These are phyloP conservation scores for Dacryopinax spathularia DNA, from an alignment of 768 basidiomycete species.

Conservation along the genomic window DNA sequence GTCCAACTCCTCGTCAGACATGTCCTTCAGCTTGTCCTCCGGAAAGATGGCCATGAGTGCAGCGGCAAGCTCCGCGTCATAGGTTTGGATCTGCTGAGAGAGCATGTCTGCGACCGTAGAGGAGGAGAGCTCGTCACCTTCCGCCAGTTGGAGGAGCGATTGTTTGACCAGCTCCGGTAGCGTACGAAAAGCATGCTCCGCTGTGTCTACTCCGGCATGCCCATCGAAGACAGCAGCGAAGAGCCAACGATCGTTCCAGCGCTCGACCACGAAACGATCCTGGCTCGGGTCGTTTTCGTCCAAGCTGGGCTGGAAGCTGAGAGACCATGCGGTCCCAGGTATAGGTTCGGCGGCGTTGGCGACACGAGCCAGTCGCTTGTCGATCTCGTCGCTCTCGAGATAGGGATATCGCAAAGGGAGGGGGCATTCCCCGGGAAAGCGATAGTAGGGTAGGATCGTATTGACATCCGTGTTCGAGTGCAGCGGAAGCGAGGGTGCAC, in stretches of 20 bases:
- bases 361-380: too few species aligned
- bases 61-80: slow-evolving; percentile 52
- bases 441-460: too few species aligned
- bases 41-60: slow-evolving; percentile 51
- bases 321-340: too few species aligned
- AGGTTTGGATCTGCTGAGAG: slow-evolving; percentile 41
- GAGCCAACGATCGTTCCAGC: slow-evolving; percentile 45
- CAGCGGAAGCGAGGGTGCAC: too few species aligned
- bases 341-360: too few species aligned
- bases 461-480: too few species aligned
- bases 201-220: slow-evolving; percentile 55
- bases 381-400: too few species aligned
- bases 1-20: slow-evolving; percentile 44
- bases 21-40: slow-evolving; percentile 30
- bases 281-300: slow-evolving; percentile 36
- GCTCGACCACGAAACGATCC: slow-evolving; percentile 48
- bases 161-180: slow-evolving; percentile 52
- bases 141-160: too few species aligned
- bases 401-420: too few species aligned
- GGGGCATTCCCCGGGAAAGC: too few species aligned
- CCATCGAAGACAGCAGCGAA: slow-evolving; percentile 61
- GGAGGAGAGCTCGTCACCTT: slow-evolving; percentile 26
- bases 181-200: slow-evolving; percentile 52
- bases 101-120: slow-evolving; percentile 26
- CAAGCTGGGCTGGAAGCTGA: slow-evolving; percentile 55